These are phyloP conservation scores for Lepiota brunneoincarnata DNA, from an alignment of 768 basidiomycete species.

Conservation along the genomic window DNA sequence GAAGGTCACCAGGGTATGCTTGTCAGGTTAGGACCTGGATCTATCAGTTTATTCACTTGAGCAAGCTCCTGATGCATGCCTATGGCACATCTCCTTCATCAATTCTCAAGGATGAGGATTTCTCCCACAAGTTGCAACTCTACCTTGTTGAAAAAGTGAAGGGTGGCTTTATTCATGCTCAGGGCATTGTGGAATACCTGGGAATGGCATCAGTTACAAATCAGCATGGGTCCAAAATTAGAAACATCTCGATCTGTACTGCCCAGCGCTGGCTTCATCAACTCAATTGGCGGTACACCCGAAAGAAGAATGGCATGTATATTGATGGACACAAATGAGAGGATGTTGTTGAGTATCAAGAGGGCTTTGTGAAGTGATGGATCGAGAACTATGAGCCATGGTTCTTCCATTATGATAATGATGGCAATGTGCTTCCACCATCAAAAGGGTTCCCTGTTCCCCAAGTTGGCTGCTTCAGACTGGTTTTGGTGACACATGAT, in stretches of 20 bases:
- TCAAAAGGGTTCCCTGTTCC: constrained; percentile 19
- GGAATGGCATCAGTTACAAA: constrained; percentile 22
- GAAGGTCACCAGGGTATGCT: no score
- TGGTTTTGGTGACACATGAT: constrained; percentile 29
- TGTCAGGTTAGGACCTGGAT: no score
- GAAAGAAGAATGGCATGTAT: constrained; percentile 31
- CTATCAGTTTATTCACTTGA: neutral
- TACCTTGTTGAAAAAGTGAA: constrained; percentile 24
- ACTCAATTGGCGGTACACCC: constrained; percentile 26
- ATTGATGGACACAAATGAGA: constrained; percentile 33
- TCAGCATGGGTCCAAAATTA: constrained; percentile 10
- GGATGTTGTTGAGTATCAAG: constrained; percentile 2
- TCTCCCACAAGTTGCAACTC: constrained; percentile 22
- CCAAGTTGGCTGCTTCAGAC: constrained; percentile 10
- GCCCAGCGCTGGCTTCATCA: constrained; percentile 31
- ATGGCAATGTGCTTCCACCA: constrained; percentile 18
- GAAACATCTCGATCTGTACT: constrained; percentile 21
- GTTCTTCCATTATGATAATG: constrained; percentile 23
- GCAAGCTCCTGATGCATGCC: constrained; percentile 24
- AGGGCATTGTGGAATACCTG: constrained; percentile 29
- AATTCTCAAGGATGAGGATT: constrained; percentile 32
- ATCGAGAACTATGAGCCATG: constrained; percentile 18
- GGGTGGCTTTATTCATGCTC: constrained; percentile 20
- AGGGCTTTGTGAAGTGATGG: no score
- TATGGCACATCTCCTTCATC: constrained; percentile 17